Evolutionary conservation across 1,284 basidiomycete species (phyloP).

Genomic region (Lignosus rhinocerotis): DNA sequence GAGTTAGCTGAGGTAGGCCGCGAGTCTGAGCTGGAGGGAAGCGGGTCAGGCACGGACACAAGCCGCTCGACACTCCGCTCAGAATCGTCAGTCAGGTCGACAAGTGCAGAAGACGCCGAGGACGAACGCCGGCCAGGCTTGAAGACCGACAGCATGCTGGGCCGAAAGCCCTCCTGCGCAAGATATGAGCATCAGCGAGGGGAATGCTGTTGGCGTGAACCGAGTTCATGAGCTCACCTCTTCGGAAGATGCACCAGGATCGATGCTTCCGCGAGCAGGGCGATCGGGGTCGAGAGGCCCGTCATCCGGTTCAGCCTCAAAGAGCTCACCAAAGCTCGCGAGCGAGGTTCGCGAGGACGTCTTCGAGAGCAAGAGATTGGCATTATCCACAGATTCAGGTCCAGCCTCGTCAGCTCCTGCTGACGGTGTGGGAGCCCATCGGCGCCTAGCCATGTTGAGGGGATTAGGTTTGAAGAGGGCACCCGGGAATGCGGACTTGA

Average conservation of each 20-base stretch:
- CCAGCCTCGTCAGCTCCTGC: constrained; percentile 24
- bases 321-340: constrained; percentile 32
- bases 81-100: constrained; percentile 29
- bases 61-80: constrained; percentile 33
- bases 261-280: constrained; percentile 15
- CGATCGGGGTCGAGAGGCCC: constrained; percentile 3
- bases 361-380: constrained; percentile 5
- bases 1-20: constrained; percentile 18
- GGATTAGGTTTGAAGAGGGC: constrained; percentile 50
- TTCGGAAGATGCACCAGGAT: constrained; percentile 22
- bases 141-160: constrained; percentile 21
- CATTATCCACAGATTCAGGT: constrained; percentile 15
- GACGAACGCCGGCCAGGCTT: constrained; percentile 23
- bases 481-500: constrained; percentile 21
- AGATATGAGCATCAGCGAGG: not conserved
- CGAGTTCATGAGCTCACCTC: constrained; percentile 20
- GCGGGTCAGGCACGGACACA: constrained; percentile 19
- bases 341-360: constrained; percentile 13
- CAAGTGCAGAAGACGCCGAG: constrained; percentile 18
- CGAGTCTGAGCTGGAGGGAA: constrained; percentile 16
- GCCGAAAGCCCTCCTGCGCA: constrained; percentile 21
- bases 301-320: constrained; percentile 19
- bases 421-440: constrained; percentile 42
- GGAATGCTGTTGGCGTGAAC: not conserved
- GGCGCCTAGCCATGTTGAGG: constrained; percentile 51